Conservation (phyloP, 257 asterid genomes). For the Jasminum sambac region DNA sequence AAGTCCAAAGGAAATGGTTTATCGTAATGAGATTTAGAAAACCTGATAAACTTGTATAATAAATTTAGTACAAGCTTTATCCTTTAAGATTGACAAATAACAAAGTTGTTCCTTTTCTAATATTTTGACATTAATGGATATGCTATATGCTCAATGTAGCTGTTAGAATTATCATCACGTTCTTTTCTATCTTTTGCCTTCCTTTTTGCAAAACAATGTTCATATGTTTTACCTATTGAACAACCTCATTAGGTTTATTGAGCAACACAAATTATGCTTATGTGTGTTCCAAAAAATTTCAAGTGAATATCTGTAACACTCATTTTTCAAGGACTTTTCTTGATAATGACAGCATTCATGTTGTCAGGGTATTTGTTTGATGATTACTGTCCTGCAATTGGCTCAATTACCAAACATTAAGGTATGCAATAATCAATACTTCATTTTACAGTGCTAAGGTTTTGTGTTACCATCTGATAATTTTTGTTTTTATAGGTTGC, state of each 20-base stretch:
- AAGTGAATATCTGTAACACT: slow-evolving; percentile 4
- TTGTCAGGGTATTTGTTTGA: slow-evolving; percentile 92
- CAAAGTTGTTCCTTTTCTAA: neutral
- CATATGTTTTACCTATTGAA: neutral
- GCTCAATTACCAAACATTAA: slow-evolving; percentile 94
- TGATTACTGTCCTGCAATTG: slow-evolving; percentile 88
- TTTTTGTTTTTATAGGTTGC: slow-evolving; percentile 64
- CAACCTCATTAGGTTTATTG: neutral
- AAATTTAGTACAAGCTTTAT: neutral
- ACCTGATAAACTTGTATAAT: neutral
- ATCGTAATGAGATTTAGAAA: slow-evolving; percentile 1
- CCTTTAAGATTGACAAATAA: slow-evolving; percentile 3
- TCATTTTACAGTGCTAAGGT: slow-evolving; percentile 1
- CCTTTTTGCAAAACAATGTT: neutral
- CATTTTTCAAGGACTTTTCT: slow-evolving; percentile 24
- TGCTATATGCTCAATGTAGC: neutral
- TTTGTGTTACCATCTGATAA: slow-evolving; percentile 18
- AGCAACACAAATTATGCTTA: neutral
- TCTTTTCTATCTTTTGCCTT: neutral
- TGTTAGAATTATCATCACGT: neutral
- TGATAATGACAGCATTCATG: neutral
- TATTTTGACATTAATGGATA: neutral
- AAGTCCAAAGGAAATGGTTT: neutral
- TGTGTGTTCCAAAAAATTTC: neutral
- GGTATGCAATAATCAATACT: slow-evolving; percentile 42